Conservation (phyloP, 768 basidiomycete species). For the Rhizopogon salebrosus region DNA sequence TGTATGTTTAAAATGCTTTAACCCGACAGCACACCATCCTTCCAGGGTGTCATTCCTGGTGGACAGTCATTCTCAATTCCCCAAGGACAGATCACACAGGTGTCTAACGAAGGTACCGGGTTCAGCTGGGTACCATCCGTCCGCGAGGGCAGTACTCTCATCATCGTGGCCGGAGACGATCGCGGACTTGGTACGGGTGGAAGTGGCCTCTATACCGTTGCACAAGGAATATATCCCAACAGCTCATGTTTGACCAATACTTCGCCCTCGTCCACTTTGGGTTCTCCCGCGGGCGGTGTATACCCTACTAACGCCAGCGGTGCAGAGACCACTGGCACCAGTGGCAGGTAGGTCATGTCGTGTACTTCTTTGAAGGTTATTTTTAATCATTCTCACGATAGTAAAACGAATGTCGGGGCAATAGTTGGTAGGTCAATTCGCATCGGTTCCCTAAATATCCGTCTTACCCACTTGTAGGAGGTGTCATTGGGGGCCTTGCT, state of each 20-base stretch:
- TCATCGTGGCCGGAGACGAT: conserved; percentile 62
- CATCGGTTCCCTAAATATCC: not conserved
- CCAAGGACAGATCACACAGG: conserved; percentile 38
- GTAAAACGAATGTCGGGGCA: conserved; percentile 37
- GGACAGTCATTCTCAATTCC: conserved; percentile 71
- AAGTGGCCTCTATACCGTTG: conserved; percentile 52
- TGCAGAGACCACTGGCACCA: conserved; percentile 21
- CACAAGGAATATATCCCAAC: conserved; percentile 43
- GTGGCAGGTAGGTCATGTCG: conserved; percentile 20
- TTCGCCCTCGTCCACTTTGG: conserved; percentile 77
- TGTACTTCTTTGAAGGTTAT: not conserved
- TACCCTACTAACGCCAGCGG: conserved; percentile 54
- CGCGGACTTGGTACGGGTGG: conserved; percentile 68
- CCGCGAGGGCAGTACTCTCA: conserved; percentile 58
- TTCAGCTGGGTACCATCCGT: conserved; percentile 66
- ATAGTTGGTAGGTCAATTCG: conserved; percentile 39
- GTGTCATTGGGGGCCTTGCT: conserved; percentile 55
- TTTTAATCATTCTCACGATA: conserved; percentile 4
- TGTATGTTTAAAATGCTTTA: not conserved
- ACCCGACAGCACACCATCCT: conserved; percentile 44
- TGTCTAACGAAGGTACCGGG: conserved; percentile 47
- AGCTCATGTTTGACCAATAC: conserved; percentile 48
- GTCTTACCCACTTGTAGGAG: conserved; percentile 29
- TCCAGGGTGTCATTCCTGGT: conserved; percentile 74
- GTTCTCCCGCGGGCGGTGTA: conserved; percentile 67